phyloP scores from a whole-genome alignment of 108 stramenopile species.

The Phaeodactylum tricornutum region DNA sequence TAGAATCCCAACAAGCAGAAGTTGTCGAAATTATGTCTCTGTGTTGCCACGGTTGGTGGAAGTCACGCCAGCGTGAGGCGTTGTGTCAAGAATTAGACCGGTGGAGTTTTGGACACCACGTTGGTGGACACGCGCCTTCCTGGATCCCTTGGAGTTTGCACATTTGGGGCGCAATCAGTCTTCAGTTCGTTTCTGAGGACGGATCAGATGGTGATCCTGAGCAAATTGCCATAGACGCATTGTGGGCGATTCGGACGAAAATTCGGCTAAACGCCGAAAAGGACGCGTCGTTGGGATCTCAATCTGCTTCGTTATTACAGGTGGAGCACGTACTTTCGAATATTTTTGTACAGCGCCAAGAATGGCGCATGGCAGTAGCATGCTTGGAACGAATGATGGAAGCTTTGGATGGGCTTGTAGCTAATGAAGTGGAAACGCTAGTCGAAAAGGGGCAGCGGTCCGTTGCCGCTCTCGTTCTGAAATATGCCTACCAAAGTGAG shows the following conservation, averaged over 20 bases:
- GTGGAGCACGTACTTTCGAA: conserved; percentile 62
- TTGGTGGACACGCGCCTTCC: too few relatives aligned
- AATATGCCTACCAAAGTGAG: conserved; percentile 34
- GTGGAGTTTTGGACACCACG: conserved; percentile 34
- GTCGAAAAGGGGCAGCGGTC: background rate
- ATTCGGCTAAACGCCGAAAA: conserved; percentile 12
- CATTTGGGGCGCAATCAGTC: conserved; percentile 45
- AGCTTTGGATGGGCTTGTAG: conserved; percentile 12
- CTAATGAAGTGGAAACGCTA: background rate
- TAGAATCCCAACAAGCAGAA: conserved; percentile 23
- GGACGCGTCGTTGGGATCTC: background rate
- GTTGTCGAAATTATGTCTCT: conserved; percentile 55
- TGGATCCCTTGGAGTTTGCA: conserved; percentile 39
- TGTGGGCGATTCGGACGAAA: conserved; percentile 33
- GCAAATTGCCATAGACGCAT: conserved; percentile 25
- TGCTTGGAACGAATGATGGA: conserved; percentile 49
- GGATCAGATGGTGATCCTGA: conserved; percentile 1
- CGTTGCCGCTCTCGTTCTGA: conserved; percentile 5
- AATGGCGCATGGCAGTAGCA: conserved; percentile 75
- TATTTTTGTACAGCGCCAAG: conserved; percentile 36
- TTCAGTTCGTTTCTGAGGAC: conserved; percentile 26
- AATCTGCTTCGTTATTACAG: conserved; percentile 14
- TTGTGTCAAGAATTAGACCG: conserved; percentile 38
- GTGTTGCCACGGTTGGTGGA: conserved; percentile 50
- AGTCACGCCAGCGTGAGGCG: conserved; percentile 47